Evolutionary conservation across 768 basidiomycete genomes (phyloP), one percentile per base, ranked within the genome.

Genomic region (Hebeloma cylindrosporum): DNA sequence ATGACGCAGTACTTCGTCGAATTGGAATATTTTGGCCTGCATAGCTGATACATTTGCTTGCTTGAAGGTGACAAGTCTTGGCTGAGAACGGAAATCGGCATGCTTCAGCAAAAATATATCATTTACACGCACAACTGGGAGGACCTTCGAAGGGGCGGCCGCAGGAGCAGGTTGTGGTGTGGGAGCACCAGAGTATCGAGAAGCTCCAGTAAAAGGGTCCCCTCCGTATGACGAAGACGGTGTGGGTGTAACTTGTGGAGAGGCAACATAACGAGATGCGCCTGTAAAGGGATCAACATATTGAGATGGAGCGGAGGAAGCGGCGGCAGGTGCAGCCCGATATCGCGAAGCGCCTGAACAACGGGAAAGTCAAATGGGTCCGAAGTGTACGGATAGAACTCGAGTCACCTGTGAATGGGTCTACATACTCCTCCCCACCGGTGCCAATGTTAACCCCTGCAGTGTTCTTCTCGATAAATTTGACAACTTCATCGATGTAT

Each of bases 381-480:
- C 18, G 30, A 17, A 10, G 7, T 4, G 10, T 16, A 30, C n/a
- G 29, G 10, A 22, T 3, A 50, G 41, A 35, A 39, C 29, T 28
- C 7, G 10, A 40, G 62, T 49, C 60, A 78, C 94, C 95, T 49
- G 95, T 98, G 64, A 78, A 98, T 4, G 95, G 95, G 60, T 98
- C 95, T 16, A 83, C 78, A 59, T 76, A 91, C 36, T 82, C 77
- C 37, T 73, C 76, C 32, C 62, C 69, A n/a, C 72, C 68, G 3
- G 70, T 60, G 29, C 85, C 85, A 7, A 97, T 66, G 41, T 73
- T 83, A 16, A 90, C 82, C 1, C 89, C 90, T 3, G 75, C 69
- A 0, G 93, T 88, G 52, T 93, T 96, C 65, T 88, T 88, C 65
- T 96, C 88, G 41, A 99, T 98, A 66, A 97, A 98, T 43, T 75